Base-by-base conservation (phyloP, 2,329 filamentous ascomycete species). In the Aureobasidium melanogenum region DNA sequence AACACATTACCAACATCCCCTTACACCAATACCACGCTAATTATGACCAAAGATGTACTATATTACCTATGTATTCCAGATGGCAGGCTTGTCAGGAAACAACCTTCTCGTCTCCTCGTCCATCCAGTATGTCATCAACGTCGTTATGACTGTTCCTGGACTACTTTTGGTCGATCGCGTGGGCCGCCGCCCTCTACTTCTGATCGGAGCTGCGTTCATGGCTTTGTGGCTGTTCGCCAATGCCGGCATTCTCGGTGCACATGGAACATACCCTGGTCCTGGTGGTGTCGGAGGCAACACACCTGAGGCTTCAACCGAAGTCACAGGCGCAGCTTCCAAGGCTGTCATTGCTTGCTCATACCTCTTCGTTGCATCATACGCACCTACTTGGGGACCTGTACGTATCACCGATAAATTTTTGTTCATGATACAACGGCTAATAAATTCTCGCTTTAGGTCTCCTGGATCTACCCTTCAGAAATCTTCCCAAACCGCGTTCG, bases 91-190 rank as follows among this genome's bases (percentile, higher is more conserved):
- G 28, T 64, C 59, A 5, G 66, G 64, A 3, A 77, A 83, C 66
- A 80, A 79, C 58, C 81, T 84, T 39, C 79, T 90, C 9, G 73
- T 88, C 47, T 81, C 87, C 8, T 87, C 84, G 19, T 84, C 82
- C 10, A 89, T 89, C 64, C 84, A 89, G 69, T 89, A 88, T 70
- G 80, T 91, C 67, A 89, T 93, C 77, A 92, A 92, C 71, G 88
- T 93, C 1, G 63, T 86, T 57, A 89, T 90, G 85, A 93, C 89
- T 0, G 71, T 92, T 3, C 87, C 88, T 0, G 88, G 88, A 1
- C 19, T 58, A 7, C 55, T 58, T 38, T 24, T 58, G 24, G 82
- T 92, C 67, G 89, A 94, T 67, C 79, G 80, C 60, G 89, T 87
- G 84, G 89, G 89, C 50, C 88, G 89, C 65, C 88, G 88, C 44